These are phyloP conservation scores for Speleostelium caveatum DNA, from an alignment of 78 protist genomes.

Conservation along the genomic window DNA sequence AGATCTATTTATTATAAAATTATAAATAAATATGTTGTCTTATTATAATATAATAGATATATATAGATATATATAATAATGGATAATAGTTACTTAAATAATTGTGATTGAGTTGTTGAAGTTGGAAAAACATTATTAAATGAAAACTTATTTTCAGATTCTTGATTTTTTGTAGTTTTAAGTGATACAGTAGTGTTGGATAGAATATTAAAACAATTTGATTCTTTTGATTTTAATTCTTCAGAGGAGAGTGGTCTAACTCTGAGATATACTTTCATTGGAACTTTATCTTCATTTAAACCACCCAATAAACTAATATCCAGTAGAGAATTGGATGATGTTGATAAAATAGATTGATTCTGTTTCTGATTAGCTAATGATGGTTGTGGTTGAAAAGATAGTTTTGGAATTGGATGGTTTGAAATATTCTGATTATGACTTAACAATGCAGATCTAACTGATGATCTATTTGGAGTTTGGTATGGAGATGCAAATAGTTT, in stretches of 20 bases:
- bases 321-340: background rate
- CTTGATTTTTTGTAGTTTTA: constrained; percentile 35
- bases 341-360: background rate
- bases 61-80: background rate
- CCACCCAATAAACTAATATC: background rate
- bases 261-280: constrained; percentile 76
- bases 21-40: no score
- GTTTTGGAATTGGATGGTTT: no score
- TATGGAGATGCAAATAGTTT: background rate
- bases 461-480: background rate
- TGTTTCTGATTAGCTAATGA: no score
- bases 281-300: constrained; percentile 39
- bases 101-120: constrained; percentile 34
- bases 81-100: constrained; percentile 40
- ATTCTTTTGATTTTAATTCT: constrained; percentile 42
- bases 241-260: constrained; percentile 62
- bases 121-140: constrained; percentile 42
- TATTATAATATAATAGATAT: background rate
- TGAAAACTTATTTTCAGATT: constrained; percentile 55
- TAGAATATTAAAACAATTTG: constrained; percentile 34
- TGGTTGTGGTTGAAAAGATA: no score
- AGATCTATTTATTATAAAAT: constrained; percentile 2
- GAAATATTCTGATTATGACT: background rate
- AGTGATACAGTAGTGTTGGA: constrained; percentile 22
- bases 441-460: background rate